Evolutionary conservation across 2,329 filamentous ascomycete genomes (phyloP), one percentile per base, ranked within the genome.

Genomic region (Cordyceps cicadae): DNA sequence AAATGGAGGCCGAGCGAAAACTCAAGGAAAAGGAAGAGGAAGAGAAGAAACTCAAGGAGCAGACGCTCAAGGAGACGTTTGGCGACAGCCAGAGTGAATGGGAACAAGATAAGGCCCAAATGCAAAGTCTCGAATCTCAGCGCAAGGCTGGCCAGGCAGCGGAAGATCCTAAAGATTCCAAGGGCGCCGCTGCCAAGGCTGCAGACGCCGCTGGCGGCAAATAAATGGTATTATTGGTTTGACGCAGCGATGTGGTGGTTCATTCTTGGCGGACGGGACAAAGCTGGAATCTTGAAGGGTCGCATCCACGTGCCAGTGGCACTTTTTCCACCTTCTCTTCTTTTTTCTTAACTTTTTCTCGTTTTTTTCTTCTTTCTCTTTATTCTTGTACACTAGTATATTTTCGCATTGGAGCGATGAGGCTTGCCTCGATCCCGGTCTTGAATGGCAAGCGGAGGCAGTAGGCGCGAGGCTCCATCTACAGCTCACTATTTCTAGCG

Each of bases 1-100:
- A 97, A 75, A 97, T 97, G 93, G 93, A 97, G 71, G 81, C 87
- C 65, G 92, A 97, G 71, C 86, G 88, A 60, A 81, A 89, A 57
- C 41, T 43, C 29, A 87, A 85, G 60, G 90, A 95, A 71, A 79
- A 82, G 14, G 89, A 92, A 72, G 90, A 95, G 70, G 82, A 84
- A 66, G 85, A 87, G 63, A 87, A 87, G 69, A 82, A 84, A 26
- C 87, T 91, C 63, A 84, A 86, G 60, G 79, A 87, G 66, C 87
- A 90, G 70, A 90, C 90, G 75, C 85, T 94, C 63, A 88, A 93
- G 68, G 86, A 90, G 59, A 81, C 89, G 53, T 97, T 95, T 70
- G 84, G 88, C 55, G 88, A 93, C 64, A 78, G 88, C 32, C 87
- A 84, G 64, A 80, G 79, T 49, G 89, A 97, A 71, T 96, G 92